These are phyloP conservation scores for Leccinum arenicola DNA, from an alignment of 768 basidiomycete species.

Conservation along the genomic window DNA sequence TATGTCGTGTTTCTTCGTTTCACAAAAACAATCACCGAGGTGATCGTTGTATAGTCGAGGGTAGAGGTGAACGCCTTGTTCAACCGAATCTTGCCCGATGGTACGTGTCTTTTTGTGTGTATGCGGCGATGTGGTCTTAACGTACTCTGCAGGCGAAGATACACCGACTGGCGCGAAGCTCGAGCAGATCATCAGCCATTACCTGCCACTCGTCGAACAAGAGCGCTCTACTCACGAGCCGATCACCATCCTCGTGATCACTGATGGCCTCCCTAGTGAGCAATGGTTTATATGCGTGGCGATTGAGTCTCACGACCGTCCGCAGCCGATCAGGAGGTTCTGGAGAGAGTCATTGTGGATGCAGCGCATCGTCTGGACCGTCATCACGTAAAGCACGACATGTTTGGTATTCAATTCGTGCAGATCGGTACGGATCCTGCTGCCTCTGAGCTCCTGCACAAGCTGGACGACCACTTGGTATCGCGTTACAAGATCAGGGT, in stretches of 20 bases:
- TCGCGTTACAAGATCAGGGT: slow-evolving; percentile 32
- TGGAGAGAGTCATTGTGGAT: slow-evolving; percentile 32
- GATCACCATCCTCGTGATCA: slow-evolving; percentile 36
- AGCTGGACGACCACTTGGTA: slow-evolving; percentile 38
- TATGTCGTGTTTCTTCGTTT: background rate
- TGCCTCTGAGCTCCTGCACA: slow-evolving; percentile 39
- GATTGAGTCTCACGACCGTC: background rate
- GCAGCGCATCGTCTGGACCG: slow-evolving; percentile 40
- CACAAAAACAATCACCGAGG: background rate
- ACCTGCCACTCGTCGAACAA: slow-evolving; percentile 33
- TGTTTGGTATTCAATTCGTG: slow-evolving; percentile 46
- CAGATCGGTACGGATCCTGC: slow-evolving; percentile 41
- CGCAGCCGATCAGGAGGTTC: slow-evolving; percentile 28
- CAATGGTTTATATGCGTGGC: background rate
- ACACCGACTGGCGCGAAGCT: slow-evolving; percentile 40
- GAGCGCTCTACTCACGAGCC: slow-evolving; percentile 32
- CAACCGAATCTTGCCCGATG: slow-evolving; percentile 24
- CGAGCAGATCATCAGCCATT: slow-evolving; percentile 34
- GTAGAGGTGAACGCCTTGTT: slow-evolving; percentile 24
- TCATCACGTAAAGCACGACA: slow-evolving; percentile 32
- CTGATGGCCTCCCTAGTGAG: slow-evolving; percentile 40
- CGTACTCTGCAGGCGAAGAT: slow-evolving; percentile 25
- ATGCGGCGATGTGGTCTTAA: background rate
- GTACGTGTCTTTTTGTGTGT: slow-evolving; percentile 3
- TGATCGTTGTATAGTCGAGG: slow-evolving; percentile 16